phyloP scores from a whole-genome alignment of 805 yeast genomes.

The Hanseniaspora vineae region DNA sequence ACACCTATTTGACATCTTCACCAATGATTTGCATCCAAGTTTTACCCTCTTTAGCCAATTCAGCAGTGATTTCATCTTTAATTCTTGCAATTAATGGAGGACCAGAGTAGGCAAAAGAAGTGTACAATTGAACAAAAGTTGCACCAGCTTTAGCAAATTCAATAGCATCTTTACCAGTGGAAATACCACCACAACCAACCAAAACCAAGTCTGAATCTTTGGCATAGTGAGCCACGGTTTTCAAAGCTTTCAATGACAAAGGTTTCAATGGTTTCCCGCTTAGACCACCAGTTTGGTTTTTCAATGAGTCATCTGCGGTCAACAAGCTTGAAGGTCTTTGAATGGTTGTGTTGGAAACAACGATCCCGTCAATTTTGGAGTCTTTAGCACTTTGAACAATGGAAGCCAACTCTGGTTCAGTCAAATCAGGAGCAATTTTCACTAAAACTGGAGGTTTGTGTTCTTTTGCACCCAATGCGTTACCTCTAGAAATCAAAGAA shows the following conservation, averaged over 20 bases:
- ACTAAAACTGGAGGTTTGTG: constrained; percentile 70
- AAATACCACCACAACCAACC: constrained; percentile 91
- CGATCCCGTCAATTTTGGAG: constrained; percentile 79
- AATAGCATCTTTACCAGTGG: constrained; percentile 75
- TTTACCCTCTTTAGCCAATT: constrained; percentile 59
- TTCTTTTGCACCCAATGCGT: constrained; percentile 15
- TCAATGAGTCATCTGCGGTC: constrained; percentile 32
- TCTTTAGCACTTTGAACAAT: constrained; percentile 70
- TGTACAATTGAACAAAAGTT: constrained; percentile 72
- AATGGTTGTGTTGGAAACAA: constrained; percentile 84
- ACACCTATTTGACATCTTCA: constrained; percentile 32
- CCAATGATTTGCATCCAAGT: constrained; percentile 79
- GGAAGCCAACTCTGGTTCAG: constrained; percentile 65
- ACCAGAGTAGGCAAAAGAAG: constrained; percentile 85
- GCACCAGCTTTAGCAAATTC: constrained; percentile 95
- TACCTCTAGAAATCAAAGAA: constrained; percentile 29
- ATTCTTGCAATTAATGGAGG: constrained; percentile 66
- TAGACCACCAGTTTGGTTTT: constrained; percentile 67
- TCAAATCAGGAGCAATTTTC: constrained; percentile 87
- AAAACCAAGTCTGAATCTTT: constrained; percentile 63
- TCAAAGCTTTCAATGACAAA: constrained; percentile 57
- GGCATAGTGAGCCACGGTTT: constrained; percentile 58
- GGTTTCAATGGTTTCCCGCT: constrained; percentile 90
- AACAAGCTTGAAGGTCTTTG: constrained; percentile 58
- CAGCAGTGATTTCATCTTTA: constrained; percentile 43